These are phyloP conservation scores for Incumbomyces lentus DNA, from an alignment of 2,329 filamentous ascomycete species.

Conservation along the genomic window DNA sequence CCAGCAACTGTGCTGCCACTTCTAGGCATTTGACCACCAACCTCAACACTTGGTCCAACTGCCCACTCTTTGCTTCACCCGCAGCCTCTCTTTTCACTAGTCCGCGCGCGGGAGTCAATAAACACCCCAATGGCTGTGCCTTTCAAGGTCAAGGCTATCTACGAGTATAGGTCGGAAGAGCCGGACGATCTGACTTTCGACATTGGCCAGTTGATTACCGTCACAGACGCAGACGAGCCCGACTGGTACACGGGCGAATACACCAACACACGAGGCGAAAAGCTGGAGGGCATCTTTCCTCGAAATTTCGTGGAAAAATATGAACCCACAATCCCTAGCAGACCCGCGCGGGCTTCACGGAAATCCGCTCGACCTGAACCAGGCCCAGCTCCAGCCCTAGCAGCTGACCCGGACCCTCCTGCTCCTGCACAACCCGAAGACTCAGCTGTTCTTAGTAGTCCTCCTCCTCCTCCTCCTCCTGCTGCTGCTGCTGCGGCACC, in stretches of 20 bases:
- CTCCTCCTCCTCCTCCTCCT: no score
- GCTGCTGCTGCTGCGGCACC: conserved; percentile 21
- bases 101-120: conserved; percentile 8
- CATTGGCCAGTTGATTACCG: conserved; percentile 80
- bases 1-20: neutral
- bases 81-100: no score
- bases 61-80: neutral
- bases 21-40: neutral
- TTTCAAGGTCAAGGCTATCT: conserved; percentile 93
- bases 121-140: conserved; percentile 56
- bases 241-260: conserved; percentile 64
- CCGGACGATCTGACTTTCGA: conserved; percentile 89
- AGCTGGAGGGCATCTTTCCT: conserved; percentile 83
- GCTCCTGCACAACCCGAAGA: conserved; percentile 12
- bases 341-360: conserved; percentile 56
- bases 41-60: neutral
- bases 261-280: conserved; percentile 60
- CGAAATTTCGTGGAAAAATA: conserved; percentile 96
- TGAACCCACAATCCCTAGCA: conserved; percentile 80
- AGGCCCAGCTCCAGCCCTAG: conserved; percentile 26
- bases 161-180: conserved; percentile 84
- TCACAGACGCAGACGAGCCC: conserved; percentile 81
- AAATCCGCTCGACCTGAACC: conserved; percentile 55
- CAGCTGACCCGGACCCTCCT: conserved; percentile 12
- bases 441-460: conserved; percentile 21